Evolutionary conservation across 1,284 basidiomycete genomes (phyloP).

Genomic region (Trichosporon inkin): DNA sequence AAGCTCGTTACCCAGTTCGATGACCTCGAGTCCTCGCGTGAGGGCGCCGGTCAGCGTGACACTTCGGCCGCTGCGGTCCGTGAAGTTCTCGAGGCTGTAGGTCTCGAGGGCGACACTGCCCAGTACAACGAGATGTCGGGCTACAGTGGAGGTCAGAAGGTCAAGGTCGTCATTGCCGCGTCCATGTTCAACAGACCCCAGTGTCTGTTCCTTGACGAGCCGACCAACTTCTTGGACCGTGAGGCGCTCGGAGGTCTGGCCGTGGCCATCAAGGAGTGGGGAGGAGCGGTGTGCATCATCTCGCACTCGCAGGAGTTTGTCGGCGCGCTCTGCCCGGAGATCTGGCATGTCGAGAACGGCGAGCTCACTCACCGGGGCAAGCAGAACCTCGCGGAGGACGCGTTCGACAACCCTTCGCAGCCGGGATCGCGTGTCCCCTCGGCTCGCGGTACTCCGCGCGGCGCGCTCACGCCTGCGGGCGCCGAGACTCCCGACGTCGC

Average conservation of each 20-base stretch:
- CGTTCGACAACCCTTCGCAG: slow-evolving; percentile 54
- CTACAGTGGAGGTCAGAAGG: slow-evolving; percentile 90
- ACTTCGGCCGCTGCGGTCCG: slow-evolving; percentile 73
- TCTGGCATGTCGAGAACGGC: slow-evolving; percentile 56
- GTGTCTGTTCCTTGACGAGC: slow-evolving; percentile 66
- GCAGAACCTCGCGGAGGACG: slow-evolving; percentile 73
- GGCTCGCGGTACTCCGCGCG: slow-evolving; percentile 45
- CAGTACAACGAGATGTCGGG: slow-evolving; percentile 95
- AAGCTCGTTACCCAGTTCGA: slow-evolving; percentile 95
- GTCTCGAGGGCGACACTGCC: slow-evolving; percentile 92
- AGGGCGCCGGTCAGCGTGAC: slow-evolving; percentile 84
- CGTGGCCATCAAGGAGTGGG: slow-evolving; percentile 94
- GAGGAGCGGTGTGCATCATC: slow-evolving; percentile 93
- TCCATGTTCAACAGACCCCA: slow-evolving; percentile 78
- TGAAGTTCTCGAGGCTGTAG: slow-evolving; percentile 89
- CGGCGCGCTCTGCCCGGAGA: slow-evolving; percentile 66
- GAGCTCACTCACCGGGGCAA: slow-evolving; percentile 84
- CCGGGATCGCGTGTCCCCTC: slow-evolving; percentile 41
- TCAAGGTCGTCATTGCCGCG: slow-evolving; percentile 92
- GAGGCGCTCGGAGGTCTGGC: slow-evolving; percentile 69
- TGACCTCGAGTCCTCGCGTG: slow-evolving; percentile 90
- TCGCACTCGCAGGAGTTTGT: slow-evolving; percentile 93
- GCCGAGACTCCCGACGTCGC: slow-evolving; percentile 44
- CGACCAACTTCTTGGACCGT: slow-evolving; percentile 91
- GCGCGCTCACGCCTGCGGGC: slow-evolving; percentile 45